phyloP scores from a whole-genome alignment of 495 filamentous ascomycete genomes.

The Trypethelium eluteriae region DNA sequence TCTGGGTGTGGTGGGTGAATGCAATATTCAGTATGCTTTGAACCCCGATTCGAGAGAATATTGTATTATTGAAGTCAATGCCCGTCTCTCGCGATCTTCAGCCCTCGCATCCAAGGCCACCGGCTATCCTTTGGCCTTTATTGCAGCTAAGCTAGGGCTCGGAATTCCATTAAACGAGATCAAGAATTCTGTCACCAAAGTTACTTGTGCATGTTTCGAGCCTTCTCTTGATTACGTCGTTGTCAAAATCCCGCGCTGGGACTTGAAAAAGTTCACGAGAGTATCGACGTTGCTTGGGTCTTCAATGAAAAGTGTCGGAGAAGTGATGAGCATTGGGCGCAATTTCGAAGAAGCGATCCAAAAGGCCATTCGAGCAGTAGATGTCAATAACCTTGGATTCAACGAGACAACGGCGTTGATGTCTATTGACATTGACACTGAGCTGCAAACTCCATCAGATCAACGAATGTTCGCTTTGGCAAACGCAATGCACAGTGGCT shows the following conservation, averaged over 20 bases:
- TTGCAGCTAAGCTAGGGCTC: constrained; percentile 89
- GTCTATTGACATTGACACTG: constrained; percentile 91
- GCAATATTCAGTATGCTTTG: constrained; percentile 95
- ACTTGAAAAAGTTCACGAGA: constrained; percentile 95
- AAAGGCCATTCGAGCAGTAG: constrained; percentile 91
- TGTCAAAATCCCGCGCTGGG: constrained; percentile 98
- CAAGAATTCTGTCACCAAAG: constrained; percentile 90
- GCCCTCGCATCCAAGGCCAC: constrained; percentile 96
- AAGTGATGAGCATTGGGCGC: constrained; percentile 96
- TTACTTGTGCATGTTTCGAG: constrained; percentile 95
- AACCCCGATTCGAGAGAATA: constrained; percentile 93
- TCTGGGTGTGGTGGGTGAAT: constrained; percentile 92
- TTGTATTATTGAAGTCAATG: constrained; percentile 97
- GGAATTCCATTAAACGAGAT: constrained; percentile 95
- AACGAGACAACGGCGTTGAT: constrained; percentile 87
- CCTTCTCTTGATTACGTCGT: constrained; percentile 98
- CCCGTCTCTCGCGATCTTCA: constrained; percentile 91
- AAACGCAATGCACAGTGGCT: constrained; percentile 91
- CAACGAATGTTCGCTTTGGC: constrained; percentile 96
- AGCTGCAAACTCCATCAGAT: constrained; percentile 94
- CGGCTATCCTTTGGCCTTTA: constrained; percentile 93
- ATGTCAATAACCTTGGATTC: constrained; percentile 92
- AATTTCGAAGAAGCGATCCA: constrained; percentile 98
- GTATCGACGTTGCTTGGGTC: constrained; percentile 92
- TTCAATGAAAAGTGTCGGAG: constrained; percentile 99